phyloP scores from a whole-genome alignment of 495 filamentous ascomycete genomes.

The Xylaria nigripes region DNA sequence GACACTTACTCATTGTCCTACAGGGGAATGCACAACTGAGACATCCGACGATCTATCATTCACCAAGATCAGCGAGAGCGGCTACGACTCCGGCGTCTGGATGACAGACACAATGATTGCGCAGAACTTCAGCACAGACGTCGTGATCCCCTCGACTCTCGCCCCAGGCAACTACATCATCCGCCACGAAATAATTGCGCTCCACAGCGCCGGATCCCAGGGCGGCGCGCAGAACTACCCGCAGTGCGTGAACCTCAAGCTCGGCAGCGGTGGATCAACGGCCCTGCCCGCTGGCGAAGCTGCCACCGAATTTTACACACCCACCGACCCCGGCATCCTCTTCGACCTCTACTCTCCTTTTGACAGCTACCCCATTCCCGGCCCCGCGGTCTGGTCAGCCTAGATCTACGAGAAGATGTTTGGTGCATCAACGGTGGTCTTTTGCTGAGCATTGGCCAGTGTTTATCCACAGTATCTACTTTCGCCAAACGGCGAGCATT shows the following conservation, averaged over 20 bases:
- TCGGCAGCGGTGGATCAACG: conserved; percentile 50
- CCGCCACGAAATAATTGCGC: conserved; percentile 63
- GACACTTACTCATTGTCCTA: background rate
- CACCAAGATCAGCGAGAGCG: conserved; percentile 56
- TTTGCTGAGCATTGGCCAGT: background rate
- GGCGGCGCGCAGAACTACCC: conserved; percentile 63
- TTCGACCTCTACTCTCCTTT: conserved; percentile 48
- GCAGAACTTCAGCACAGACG: conserved; percentile 51
- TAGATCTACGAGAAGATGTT: background rate
- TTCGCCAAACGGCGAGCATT: no score
- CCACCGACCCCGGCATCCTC: conserved; percentile 47
- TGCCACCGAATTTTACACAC: conserved; percentile 46
- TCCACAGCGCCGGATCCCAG: conserved; percentile 48
- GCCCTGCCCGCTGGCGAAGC: conserved; percentile 27
- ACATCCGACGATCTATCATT: conserved; percentile 53
- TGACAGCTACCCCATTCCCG: conserved; percentile 28
- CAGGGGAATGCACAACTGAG: conserved; percentile 46
- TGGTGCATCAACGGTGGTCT: background rate
- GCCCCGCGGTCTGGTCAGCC: conserved; percentile 16
- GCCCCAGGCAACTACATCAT: conserved; percentile 58
- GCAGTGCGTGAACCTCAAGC: conserved; percentile 56
- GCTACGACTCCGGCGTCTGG: conserved; percentile 53
- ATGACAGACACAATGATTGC: conserved; percentile 53
- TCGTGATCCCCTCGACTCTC: conserved; percentile 50
- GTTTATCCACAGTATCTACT: no score